A percentile compares a stretch with the other conserved stretches of the same genome.
phyloP scores from a whole-genome alignment of 225 moss, liverwort and hornwort genomes.

The Bryum argenteum region DNA sequence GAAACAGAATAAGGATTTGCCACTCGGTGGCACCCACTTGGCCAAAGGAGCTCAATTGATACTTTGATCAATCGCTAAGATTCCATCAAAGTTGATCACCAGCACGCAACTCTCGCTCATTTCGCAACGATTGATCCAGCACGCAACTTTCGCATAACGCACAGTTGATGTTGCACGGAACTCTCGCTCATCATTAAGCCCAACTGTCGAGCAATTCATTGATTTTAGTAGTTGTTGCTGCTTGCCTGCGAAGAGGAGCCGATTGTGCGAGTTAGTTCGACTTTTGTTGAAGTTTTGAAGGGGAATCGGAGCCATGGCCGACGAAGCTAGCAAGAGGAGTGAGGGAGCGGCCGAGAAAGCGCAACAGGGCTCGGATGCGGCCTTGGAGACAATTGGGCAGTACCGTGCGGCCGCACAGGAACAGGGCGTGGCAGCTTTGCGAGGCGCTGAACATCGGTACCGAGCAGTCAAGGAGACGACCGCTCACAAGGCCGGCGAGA shows the following conservation, averaged over 20 bases:
- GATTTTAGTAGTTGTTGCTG: neutral
- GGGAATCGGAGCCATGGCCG: constrained; percentile 27
- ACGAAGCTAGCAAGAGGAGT: constrained; percentile 33
- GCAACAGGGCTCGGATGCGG: constrained; percentile 38
- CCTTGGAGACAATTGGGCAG: constrained; percentile 42
- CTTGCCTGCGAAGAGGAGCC: neutral
- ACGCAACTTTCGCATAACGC: no score
- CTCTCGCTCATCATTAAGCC: no score
- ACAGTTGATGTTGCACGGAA: no score
- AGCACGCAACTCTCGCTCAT: no score
- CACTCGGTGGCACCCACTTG: no score
- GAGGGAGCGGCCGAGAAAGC: constrained; percentile 43
- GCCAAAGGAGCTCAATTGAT: no score
- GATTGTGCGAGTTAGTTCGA: neutral
- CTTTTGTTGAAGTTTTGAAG: neutral
- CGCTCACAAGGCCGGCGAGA: constrained; percentile 30
- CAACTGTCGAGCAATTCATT: no score
- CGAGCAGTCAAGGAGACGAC: constrained; percentile 33
- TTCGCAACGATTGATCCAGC: no score
- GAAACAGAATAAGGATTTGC: no score
- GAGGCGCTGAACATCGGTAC: constrained; percentile 49
- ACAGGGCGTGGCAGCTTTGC: constrained; percentile 39
- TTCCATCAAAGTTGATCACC: no score
- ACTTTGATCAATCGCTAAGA: no score
- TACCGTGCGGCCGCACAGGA: constrained; percentile 51